Percentiles rank a stretch among this genome's conserved stretches.
Evolutionary conservation across 169 alveolate genomes (phyloP).

Genomic region (Eimeria nieschulzi): DNA sequence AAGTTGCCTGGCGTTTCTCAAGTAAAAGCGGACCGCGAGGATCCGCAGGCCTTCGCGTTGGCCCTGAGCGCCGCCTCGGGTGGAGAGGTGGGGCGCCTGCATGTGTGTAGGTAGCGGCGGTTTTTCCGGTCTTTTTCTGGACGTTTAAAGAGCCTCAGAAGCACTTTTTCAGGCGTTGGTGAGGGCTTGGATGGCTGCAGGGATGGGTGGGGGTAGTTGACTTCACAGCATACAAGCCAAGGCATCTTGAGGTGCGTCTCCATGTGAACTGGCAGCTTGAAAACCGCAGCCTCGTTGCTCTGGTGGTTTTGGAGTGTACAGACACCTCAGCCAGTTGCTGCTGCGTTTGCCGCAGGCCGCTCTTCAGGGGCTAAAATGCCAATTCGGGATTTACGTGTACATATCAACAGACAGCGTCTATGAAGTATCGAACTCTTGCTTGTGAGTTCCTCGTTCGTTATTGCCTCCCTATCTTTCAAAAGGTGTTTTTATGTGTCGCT

Average conservation of each 20-base stretch:
- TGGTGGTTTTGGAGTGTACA: too few relatives aligned
- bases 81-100: not conserved
- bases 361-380: not conserved
- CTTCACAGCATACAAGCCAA: not conserved
- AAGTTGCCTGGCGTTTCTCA: not conserved
- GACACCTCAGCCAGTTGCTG: too few relatives aligned
- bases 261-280: not conserved
- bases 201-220: not conserved
- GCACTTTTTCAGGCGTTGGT: too few relatives aligned
- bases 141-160: too few relatives aligned
- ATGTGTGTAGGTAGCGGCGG: too few relatives aligned
- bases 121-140: too few relatives aligned
- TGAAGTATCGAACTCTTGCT: not conserved
- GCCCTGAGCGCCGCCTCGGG: not conserved
- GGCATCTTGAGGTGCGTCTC: not conserved
- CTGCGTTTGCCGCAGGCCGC: slow-evolving; percentile 1
- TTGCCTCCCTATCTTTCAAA: not conserved
- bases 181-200: not conserved
- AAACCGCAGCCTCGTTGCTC: not conserved
- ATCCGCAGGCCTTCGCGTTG: not conserved
- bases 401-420: slow-evolving; percentile 49
- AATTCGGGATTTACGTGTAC: not conserved
- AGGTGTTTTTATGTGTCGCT: too few relatives aligned
- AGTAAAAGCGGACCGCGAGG: not conserved
- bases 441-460: not conserved